Conservation (phyloP, 306 rosid genomes). For the Quercus variabilis region DNA sequence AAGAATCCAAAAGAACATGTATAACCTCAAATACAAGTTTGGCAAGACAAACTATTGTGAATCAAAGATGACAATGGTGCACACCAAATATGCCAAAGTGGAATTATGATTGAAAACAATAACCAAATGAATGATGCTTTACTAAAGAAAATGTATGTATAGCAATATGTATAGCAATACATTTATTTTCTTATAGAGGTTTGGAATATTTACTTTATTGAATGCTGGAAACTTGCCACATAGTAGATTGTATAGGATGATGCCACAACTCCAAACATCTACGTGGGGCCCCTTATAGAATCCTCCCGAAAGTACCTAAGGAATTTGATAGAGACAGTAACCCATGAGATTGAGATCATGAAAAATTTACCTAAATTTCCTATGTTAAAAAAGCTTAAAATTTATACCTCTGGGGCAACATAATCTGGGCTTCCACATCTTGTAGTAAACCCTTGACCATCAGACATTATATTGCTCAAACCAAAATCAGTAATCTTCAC, state of each 20-base stretch:
- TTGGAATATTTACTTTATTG: constrained; percentile 77
- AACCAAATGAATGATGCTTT: background rate
- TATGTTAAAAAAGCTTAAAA: too few species aligned
- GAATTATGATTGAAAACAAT: background rate
- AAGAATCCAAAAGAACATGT: background rate
- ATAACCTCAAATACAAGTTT: background rate
- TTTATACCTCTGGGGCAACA: too few species aligned
- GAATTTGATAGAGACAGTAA: background rate
- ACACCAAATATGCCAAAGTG: background rate
- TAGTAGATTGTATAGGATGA: constrained; percentile 82
- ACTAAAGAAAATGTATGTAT: background rate
- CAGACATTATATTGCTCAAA: constrained; percentile 87
- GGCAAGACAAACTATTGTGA: background rate
- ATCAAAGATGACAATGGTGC: background rate
- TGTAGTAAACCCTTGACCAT: constrained; percentile 93
- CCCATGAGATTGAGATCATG: background rate
- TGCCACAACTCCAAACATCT: constrained; percentile 75
- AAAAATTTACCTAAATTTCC: too few species aligned
- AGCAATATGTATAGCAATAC: constrained; percentile 25
- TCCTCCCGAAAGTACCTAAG: constrained; percentile 50
- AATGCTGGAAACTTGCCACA: constrained; percentile 80
- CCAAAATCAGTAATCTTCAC: constrained; percentile 79
- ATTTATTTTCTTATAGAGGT: constrained; percentile 80
- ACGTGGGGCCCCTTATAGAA: constrained; percentile 59
- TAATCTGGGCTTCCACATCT: too few species aligned